These are phyloP conservation scores for Aspergillus baeticus DNA, from an alignment of 495 filamentous ascomycete genomes.

Conservation along the genomic window DNA sequence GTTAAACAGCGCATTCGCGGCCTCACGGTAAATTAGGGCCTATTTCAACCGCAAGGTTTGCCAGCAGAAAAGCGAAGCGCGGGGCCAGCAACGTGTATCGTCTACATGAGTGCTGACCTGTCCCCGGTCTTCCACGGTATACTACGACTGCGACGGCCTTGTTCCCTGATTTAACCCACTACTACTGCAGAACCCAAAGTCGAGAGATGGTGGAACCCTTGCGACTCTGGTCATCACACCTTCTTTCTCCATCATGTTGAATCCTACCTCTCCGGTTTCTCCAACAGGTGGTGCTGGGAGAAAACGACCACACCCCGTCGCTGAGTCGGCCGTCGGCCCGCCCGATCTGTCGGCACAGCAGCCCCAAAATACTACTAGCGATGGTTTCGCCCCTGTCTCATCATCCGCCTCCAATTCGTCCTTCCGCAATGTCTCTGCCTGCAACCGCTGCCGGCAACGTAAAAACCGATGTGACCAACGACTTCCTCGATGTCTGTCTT, in stretches of 20 bases:
- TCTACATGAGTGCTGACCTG: constrained; percentile 39
- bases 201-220: constrained; percentile 40
- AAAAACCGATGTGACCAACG: constrained; percentile 96
- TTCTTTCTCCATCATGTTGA: constrained; percentile 37
- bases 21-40: constrained; percentile 1
- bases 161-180: constrained; percentile 6
- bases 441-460: constrained; percentile 85
- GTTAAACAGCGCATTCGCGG: not conserved
- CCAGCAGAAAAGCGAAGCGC: not conserved
- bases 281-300: constrained; percentile 32
- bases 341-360: constrained; percentile 16
- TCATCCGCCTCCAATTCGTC: constrained; percentile 42
- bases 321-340: constrained; percentile 20
- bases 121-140: constrained; percentile 18
- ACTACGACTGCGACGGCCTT: constrained; percentile 1
- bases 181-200: constrained; percentile 18
- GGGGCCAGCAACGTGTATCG: constrained; percentile 16
- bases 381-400: constrained; percentile 21
- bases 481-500: constrained; percentile 83
- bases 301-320: constrained; percentile 41
- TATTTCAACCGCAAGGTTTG: not conserved
- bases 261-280: constrained; percentile 33
- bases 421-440: constrained; percentile 93
- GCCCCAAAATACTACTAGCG: constrained; percentile 9
- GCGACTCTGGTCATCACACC: constrained; percentile 24